Percentiles rank a stretch among this genome's conserved stretches.
Conservation (phyloP, 169 alveolate genomes). For the Eimeria zaria region DNA sequence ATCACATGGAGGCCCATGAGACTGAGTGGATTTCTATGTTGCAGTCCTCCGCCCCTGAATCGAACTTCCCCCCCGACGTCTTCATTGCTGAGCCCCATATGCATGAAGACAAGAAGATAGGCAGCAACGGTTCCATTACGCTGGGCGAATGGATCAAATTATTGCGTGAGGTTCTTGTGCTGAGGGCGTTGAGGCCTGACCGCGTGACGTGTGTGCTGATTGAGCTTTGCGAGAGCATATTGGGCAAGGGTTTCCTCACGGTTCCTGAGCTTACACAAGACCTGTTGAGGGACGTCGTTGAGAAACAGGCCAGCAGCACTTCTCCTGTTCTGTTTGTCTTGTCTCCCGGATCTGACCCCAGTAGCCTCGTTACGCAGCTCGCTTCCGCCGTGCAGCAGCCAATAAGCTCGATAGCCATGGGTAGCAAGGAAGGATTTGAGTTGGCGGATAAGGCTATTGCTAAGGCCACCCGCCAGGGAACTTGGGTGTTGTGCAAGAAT, state of each 20-base stretch:
- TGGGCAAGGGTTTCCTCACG: conserved; percentile 94
- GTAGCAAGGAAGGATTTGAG: conserved; percentile 98
- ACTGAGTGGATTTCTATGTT: conserved; percentile 51
- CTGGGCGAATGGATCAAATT: conserved; percentile 41
- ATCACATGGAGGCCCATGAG: conserved; percentile 44
- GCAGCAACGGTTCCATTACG: conserved; percentile 51
- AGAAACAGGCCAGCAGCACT: conserved; percentile 94
- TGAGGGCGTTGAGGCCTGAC: conserved; percentile 98
- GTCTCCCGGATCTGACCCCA: conserved; percentile 99
- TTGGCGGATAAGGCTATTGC: conserved; percentile 96
- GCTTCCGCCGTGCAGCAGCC: conserved; percentile 94
- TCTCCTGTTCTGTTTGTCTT: conserved; percentile 96
- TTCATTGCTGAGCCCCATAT: conserved; percentile 27
- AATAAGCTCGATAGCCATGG: conserved; percentile 98
- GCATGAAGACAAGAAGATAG: conserved; percentile 28
- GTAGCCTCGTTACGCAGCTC: conserved; percentile 91
- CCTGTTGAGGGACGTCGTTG: conserved; percentile 90
- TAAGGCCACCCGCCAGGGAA: conserved; percentile 97
- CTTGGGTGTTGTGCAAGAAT: conserved; percentile 99
- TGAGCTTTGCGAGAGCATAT: conserved; percentile 92
- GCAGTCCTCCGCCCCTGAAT: conserved; percentile 71
- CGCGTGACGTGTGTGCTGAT: conserved; percentile 93
- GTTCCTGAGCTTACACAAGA: conserved; percentile 95
- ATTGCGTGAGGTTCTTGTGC: conserved; percentile 87
- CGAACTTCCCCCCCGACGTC: conserved; percentile 39